These are phyloP conservation scores for Daedalea quercina DNA, from an alignment of 768 basidiomycete genomes.

Conservation along the genomic window DNA sequence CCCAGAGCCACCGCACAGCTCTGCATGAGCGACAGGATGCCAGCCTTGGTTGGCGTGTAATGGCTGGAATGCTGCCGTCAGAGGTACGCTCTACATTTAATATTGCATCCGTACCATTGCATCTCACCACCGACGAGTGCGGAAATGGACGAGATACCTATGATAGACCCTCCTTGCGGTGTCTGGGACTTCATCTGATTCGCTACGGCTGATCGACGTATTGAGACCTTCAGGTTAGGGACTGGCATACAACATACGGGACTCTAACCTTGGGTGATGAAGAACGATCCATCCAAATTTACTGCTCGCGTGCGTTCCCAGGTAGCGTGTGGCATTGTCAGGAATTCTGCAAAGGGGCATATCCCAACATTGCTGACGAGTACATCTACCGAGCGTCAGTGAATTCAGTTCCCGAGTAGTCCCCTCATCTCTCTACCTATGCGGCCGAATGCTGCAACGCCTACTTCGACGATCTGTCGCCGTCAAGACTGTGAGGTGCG, in stretches of 20 bases:
- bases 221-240: not conserved
- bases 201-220: slow-evolving; percentile 42
- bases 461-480: slow-evolving; percentile 52
- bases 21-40: slow-evolving; percentile 73
- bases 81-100: not conserved
- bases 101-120: slow-evolving; percentile 40
- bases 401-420: not conserved
- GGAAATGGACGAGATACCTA: slow-evolving; percentile 73
- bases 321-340: slow-evolving; percentile 57
- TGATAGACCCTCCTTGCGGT: slow-evolving; percentile 68
- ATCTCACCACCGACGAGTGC: slow-evolving; percentile 71
- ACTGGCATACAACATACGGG: not conserved
- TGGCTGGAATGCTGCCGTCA: slow-evolving; percentile 32
- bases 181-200: slow-evolving; percentile 67
- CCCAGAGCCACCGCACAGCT: slow-evolving; percentile 72
- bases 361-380: slow-evolving; percentile 58
- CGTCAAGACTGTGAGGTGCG: too few species aligned
- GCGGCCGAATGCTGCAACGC: slow-evolving; percentile 52
- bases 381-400: slow-evolving; percentile 28
- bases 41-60: slow-evolving; percentile 78
- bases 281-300: slow-evolving; percentile 75
- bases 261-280: slow-evolving; percentile 52
- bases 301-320: slow-evolving; percentile 65
- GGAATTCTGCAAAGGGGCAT: slow-evolving; percentile 72
- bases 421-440: slow-evolving; percentile 41